These are phyloP conservation scores for Hordeum vulgare DNA, from an alignment of 176 grass and related monocot species.

Conservation along the genomic window MorexV3_pseudomolecules_assembly NC_058520.1:143102466-143102965, in stretches of 20 bases:
- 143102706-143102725: not conserved
- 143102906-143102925: not conserved
- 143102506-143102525: not conserved
- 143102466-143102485: not conserved
- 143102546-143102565: not conserved
- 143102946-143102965: not conserved
- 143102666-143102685: not conserved
- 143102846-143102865: not conserved
- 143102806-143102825: too few relatives aligned
- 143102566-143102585: not conserved
- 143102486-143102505: not conserved
- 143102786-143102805: too few relatives aligned
- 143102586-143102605: not conserved
- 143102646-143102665: not conserved
- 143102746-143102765: not conserved
- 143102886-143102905: not conserved
- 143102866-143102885: not conserved
- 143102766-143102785: too few relatives aligned
- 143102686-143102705: not conserved
- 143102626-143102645: not conserved
- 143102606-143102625: not conserved
- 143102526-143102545: accelerated
- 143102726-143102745: not conserved
- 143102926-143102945: not conserved
- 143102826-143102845: too few relatives aligned